phyloP scores from a whole-genome alignment of 1,284 basidiomycete genomes.

The Tilletia indica region DNA sequence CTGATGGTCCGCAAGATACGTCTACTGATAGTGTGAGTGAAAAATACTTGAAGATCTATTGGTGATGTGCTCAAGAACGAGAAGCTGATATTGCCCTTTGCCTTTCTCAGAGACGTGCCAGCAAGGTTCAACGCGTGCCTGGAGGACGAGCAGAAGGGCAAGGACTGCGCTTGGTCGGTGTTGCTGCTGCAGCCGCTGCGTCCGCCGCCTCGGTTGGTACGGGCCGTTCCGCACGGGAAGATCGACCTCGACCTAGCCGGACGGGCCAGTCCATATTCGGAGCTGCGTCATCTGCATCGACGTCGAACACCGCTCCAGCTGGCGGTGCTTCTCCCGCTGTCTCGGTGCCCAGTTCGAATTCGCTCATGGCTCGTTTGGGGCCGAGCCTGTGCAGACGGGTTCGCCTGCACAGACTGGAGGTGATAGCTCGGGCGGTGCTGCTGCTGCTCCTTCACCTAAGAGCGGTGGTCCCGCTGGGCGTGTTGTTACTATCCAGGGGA shows the following conservation, averaged over 20 bases:
- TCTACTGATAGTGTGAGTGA: not conserved
- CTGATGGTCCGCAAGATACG: not conserved
- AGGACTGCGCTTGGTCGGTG: not conserved
- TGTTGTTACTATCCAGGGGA: not conserved
- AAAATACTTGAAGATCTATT: too few relatives aligned
- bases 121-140: not conserved
- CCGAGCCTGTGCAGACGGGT: not conserved
- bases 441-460: not conserved
- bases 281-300: not conserved
- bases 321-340: not conserved
- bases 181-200: constrained; percentile 6
- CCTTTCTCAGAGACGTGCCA: not conserved
- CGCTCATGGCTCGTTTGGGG: not conserved
- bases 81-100: too few relatives aligned
- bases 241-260: not conserved
- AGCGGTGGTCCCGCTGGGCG: not conserved
- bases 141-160: not conserved
- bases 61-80: too few relatives aligned
- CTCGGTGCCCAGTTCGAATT: not conserved
- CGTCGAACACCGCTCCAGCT: not conserved
- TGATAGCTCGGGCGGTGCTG: not conserved
- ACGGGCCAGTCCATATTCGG: not conserved
- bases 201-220: not conserved
- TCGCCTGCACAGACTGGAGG: not conserved
- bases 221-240: not conserved